phyloP scores from a whole-genome alignment of 495 filamentous ascomycete species.

The Parathielavia hyrcaniae region DNA sequence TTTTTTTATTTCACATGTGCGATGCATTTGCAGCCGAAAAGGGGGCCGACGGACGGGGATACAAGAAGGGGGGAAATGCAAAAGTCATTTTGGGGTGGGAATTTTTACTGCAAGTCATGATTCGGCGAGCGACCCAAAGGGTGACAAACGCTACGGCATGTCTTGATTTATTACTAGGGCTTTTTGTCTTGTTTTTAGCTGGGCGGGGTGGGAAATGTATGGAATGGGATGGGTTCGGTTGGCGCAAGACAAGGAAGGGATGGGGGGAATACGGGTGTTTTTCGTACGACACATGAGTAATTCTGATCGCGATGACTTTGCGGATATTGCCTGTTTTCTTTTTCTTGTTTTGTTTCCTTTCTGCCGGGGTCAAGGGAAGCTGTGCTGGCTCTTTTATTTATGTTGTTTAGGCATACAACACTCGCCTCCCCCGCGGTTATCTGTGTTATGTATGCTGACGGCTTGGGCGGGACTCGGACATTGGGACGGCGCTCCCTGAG shows the following conservation, averaged over 20 bases:
- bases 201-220: background rate
- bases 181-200: too few relatives aligned
- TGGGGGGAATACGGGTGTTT: background rate
- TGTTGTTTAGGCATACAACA: background rate
- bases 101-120: background rate
- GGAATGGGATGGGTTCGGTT: background rate
- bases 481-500: background rate
- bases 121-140: too few relatives aligned
- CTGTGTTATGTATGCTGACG: background rate
- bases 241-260: background rate
- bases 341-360: too few relatives aligned
- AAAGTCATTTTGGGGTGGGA: too few relatives aligned
- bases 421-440: too few relatives aligned
- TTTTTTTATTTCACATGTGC: background rate
- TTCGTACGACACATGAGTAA: background rate
- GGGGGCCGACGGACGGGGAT: background rate
- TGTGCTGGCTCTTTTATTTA: too few relatives aligned
- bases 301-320: background rate
- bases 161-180: background rate
- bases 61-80: background rate
- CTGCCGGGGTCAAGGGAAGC: too few relatives aligned
- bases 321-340: too few relatives aligned
- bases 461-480: background rate
- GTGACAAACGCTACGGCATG: background rate
- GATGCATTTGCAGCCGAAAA: conserved; percentile 4